Evolutionary conservation across 345 rosid species (phyloP).

Genomic region (Nasturtium officinale): DNA sequence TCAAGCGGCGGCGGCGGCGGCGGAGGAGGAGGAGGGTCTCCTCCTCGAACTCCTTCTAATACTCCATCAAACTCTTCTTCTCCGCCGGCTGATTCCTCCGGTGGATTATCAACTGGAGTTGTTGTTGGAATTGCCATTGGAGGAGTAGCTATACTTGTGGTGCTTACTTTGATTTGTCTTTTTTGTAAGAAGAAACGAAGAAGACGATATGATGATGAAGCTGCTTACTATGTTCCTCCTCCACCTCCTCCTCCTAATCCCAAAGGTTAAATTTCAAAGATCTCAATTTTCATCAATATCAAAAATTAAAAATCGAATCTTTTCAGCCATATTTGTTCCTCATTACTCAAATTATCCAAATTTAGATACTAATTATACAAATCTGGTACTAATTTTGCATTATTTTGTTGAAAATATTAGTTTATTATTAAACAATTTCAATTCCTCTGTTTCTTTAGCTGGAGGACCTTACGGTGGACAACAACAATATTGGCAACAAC

Average conservation of each 20-base stretch:
- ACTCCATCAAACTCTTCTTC: constrained; percentile 37
- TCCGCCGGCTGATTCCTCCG: constrained; percentile 38
- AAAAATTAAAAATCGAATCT: constrained; percentile 9
- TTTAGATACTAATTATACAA: not conserved
- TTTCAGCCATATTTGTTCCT: not conserved
- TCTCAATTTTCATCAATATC: not conserved
- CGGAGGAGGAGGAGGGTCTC: constrained; percentile 9
- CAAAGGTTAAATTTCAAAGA: constrained; percentile 12
- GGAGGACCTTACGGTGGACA: constrained; percentile 59
- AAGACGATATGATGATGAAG: constrained; percentile 50
- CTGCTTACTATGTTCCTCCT: constrained; percentile 56
- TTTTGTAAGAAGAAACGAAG: constrained; percentile 62
- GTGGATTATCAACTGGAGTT: constrained; percentile 52
- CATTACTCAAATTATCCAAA: not conserved
- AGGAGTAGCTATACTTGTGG: constrained; percentile 53
- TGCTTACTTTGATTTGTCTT: constrained; percentile 53
- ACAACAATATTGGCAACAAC: constrained; percentile 75
- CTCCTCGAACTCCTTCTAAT: constrained; percentile 37
- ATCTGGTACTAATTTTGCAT: not conserved
- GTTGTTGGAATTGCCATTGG: constrained; percentile 71
- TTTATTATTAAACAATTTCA: not conserved
- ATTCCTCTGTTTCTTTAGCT: constrained; percentile 41
- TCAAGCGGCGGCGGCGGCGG: not conserved
- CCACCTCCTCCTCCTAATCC: constrained; percentile 55
- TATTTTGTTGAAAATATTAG: not conserved